Percentiles rank a stretch among this genome's conserved stretches.
phyloP scores from a whole-genome alignment of 495 filamentous ascomycete species.

The Xylaria curta region DNA sequence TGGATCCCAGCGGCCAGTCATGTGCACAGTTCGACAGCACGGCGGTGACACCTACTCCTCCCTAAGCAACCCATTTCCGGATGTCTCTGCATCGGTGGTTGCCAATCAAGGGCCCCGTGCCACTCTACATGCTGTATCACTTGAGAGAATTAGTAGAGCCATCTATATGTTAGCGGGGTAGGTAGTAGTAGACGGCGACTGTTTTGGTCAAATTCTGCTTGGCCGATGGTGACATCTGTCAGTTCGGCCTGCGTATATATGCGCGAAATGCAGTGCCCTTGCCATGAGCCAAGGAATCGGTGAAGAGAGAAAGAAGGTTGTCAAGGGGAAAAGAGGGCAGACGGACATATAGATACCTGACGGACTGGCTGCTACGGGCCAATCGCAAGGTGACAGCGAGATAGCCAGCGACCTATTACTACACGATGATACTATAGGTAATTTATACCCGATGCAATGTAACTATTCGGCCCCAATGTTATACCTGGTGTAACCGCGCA shows the following conservation, averaged over 20 bases:
- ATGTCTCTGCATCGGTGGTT: constrained; percentile 22
- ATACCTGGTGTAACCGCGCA: constrained; percentile 15
- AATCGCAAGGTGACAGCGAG: background rate
- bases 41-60: constrained; percentile 35
- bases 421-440: background rate
- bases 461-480: constrained; percentile 8
- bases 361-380: background rate
- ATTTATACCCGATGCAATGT: constrained; percentile 19
- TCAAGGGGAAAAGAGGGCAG: background rate
- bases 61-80: constrained; percentile 24
- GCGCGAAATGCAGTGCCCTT: background rate
- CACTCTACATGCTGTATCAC: background rate
- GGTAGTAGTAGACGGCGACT: constrained; percentile 9
- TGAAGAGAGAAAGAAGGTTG: background rate
- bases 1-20: constrained; percentile 30
- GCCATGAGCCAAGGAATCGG: background rate
- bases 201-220: background rate
- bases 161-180: constrained; percentile 4
- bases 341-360: background rate
- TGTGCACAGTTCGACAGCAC: constrained; percentile 39
- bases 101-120: background rate
- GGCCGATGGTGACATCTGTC: background rate
- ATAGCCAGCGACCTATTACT: background rate
- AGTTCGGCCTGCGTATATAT: background rate
- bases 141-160: background rate